Conservation (phyloP, 805 yeast genomes). For the Lachancea sp. region DNA sequence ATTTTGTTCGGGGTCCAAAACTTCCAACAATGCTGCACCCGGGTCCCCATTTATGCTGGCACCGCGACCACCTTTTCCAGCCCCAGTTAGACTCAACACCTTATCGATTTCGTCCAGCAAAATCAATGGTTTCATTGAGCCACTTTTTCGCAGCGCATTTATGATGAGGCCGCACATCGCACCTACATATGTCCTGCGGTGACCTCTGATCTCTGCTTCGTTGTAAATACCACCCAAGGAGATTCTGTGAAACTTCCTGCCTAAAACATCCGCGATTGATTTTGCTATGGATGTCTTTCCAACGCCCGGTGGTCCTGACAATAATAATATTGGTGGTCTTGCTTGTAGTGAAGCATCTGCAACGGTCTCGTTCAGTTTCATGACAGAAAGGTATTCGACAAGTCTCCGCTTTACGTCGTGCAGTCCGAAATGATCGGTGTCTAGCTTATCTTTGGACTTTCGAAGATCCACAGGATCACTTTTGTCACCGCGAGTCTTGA, state of each 20-base stretch:
- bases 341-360: conserved; percentile 8
- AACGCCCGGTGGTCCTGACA: conserved; percentile 92
- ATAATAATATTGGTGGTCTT: conserved; percentile 67
- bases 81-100: conserved; percentile 40
- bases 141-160: conserved; percentile 68
- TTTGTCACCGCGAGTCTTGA: conserved; percentile 33
- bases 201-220: conserved; percentile 86
- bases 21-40: conserved; percentile 81
- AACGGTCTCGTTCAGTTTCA: conserved; percentile 42
- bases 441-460: conserved; percentile 50
- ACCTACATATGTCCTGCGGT: conserved; percentile 85
- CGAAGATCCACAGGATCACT: conserved; percentile 39
- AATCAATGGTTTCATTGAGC: conserved; percentile 76
- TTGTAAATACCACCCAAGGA: conserved; percentile 85
- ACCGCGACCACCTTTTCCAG: conserved; percentile 16
- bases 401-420: conserved; percentile 67
- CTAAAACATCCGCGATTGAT: conserved; percentile 68
- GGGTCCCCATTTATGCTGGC: conserved; percentile 70
- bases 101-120: conserved; percentile 83
- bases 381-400: conserved; percentile 71
- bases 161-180: conserved; percentile 84
- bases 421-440: conserved; percentile 75
- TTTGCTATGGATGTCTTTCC: conserved; percentile 86
- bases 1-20: conserved; percentile 87
- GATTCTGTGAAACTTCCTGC: conserved; percentile 69